Evolutionary conservation across 352 stramenopile species (phyloP), one percentile per base, ranked within the genome.

Genomic region (Pythium insidiosum): DNA sequence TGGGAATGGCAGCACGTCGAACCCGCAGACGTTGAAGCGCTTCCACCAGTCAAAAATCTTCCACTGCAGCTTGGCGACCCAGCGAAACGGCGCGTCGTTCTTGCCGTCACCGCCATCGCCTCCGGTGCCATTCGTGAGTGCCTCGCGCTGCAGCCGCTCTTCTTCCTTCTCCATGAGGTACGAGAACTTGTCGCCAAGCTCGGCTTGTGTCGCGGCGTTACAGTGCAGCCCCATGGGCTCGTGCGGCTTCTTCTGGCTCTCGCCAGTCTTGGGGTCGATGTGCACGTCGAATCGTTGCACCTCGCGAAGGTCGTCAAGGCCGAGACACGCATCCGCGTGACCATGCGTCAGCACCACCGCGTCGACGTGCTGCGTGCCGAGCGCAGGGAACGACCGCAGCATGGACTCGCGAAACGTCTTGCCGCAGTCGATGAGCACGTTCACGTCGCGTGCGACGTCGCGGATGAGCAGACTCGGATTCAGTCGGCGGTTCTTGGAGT

Each of bases 341-440:
- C 84, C 80, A 36, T 95, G 84, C 1, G 84, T 95, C 25, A 95
- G 55, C 18, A 95, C 50, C 12, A 95, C 55, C 1, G 65, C 67
- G 43, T 95, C 77, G 11, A 95, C 62, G 1, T 66, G 36, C 10
- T 52, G 55, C 6, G 84, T 53, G 13, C 65, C 59, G 23, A 88
- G 50, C 24, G 43, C 20, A 6, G 79, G 79, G 38, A 91, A 86
- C 25, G 76, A 63, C 6, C 80, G 59, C 33, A 93, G 58, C 31
- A 81, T 66, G 6, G 70, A 54, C 44, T 92, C 73, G n/a, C 79
- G 73, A 53, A 95, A 95, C 16, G 84, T 95, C 50, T 95, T 95
- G 45, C 84, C 84, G 53, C 75, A 90, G 58, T 95, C 84, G 26
- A 95, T 74, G 35, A 93, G 73, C 16, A 94, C 63, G 45, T 88